phyloP scores from a whole-genome alignment of 108 stramenopile genomes.

The Fistulifera pelliculosa region DNA sequence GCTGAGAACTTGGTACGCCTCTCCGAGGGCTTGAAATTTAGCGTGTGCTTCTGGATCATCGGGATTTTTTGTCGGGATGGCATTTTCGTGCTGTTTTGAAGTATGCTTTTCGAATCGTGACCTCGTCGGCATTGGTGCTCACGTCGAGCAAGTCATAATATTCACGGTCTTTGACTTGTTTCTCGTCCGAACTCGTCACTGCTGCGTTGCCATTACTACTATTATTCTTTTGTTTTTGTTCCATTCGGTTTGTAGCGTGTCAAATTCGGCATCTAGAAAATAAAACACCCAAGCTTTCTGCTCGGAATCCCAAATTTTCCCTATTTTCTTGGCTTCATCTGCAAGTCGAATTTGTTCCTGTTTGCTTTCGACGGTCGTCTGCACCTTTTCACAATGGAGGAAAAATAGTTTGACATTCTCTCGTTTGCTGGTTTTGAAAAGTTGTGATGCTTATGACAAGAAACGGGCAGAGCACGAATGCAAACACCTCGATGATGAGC shows the following conservation, averaged over 20 bases:
- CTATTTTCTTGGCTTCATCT: no score
- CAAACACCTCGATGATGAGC: no score
- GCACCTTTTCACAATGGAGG: no score
- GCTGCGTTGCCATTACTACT: background rate
- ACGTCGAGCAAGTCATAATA: slow-evolving; percentile 85
- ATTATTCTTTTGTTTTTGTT: background rate
- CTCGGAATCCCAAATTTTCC: no score
- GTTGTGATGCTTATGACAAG: no score
- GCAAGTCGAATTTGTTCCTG: no score
- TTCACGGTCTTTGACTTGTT: slow-evolving; percentile 65
- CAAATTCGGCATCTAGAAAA: background rate
- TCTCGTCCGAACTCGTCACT: slow-evolving; percentile 12
- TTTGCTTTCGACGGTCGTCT: no score
- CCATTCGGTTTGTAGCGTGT: background rate
- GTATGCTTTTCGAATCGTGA: slow-evolving; percentile 89
- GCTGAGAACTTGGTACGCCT: slow-evolving; percentile 85
- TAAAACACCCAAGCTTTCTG: no score
- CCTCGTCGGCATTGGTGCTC: slow-evolving; percentile 59
- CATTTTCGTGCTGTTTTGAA: slow-evolving; percentile 74
- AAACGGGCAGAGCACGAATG: no score
- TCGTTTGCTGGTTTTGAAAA: no score
- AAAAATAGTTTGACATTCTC: no score
- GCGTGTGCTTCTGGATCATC: slow-evolving; percentile 74
- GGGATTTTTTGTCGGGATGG: slow-evolving; percentile 81
- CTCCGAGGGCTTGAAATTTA: slow-evolving; percentile 82